phyloP scores from a whole-genome alignment of 75 land plant species.

The Picea sitchensis region DNA sequence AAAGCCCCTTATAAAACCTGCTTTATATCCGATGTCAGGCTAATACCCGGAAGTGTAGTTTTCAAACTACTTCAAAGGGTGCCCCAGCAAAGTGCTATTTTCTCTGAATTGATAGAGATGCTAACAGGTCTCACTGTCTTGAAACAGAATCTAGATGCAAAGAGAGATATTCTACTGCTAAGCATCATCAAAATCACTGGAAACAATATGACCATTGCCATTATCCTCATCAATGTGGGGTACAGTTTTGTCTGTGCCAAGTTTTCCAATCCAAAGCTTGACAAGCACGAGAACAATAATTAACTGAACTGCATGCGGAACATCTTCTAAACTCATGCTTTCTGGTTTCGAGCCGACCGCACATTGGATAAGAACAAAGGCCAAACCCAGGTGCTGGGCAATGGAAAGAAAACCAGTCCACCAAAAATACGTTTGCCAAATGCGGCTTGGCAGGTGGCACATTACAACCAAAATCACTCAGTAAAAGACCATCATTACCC shows the following conservation, averaged over 20 bases:
- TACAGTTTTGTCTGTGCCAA: constrained; percentile 23
- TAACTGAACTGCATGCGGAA: constrained; percentile 29
- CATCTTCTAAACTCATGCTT: constrained; percentile 31
- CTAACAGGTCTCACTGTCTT: background rate
- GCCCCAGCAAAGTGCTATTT: background rate
- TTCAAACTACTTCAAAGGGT: background rate
- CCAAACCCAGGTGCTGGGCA: constrained; percentile 14
- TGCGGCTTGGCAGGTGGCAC: constrained; percentile 36
- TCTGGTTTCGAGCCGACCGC: constrained; percentile 33
- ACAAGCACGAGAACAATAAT: constrained; percentile 35
- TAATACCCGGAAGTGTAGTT: background rate
- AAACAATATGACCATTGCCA: background rate
- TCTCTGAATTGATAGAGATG: background rate
- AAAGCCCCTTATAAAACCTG: background rate
- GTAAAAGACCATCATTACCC: constrained; percentile 23
- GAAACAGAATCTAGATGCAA: background rate
- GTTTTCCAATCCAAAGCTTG: constrained; percentile 40
- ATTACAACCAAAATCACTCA: constrained; percentile 37
- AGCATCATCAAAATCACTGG: constrained; percentile 1
- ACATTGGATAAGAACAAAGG: constrained; percentile 27
- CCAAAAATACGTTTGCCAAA: constrained; percentile 26
- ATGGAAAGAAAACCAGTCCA: constrained; percentile 29
- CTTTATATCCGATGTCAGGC: background rate
- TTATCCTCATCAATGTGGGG: constrained; percentile 9
- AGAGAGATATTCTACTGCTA: background rate